Evolutionary conservation across 2,329 filamentous ascomycete genomes (phyloP), one percentile per base, ranked within the genome.

Genomic region (Samsoniella hepiali): DNA sequence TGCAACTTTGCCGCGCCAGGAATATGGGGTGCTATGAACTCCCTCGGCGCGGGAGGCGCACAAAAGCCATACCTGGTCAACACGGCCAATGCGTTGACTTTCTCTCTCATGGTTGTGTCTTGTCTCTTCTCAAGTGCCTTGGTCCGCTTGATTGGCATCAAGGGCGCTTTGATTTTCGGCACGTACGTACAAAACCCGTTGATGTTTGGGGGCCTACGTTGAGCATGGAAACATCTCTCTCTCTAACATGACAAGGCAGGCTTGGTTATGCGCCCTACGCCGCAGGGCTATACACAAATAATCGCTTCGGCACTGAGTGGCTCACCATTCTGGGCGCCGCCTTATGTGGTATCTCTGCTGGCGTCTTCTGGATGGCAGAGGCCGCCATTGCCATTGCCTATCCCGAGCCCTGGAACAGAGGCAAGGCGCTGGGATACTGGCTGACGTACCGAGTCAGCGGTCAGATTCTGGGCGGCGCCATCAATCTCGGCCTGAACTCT

Each of bases 281-380:
- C 0, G 89, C 89, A 0, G 89, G 87, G 0, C 75, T 91, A 0
- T 91, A 91, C 72, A 85, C 83, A 3, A 90, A 91, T 73, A 91
- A 91, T 70, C 81, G 88, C 0, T 91, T 82, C 68, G 87, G 87
- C 1, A 85, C 76, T 0, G 83, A 88, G 67, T 92, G 89, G 89
- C 81, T 91, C 10, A 82, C 87, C 0, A 79, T 91, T 0, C 73
- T 91, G 9, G 89, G 88, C 0, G 88, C 87, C 0, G 87, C 87
- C 0, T 77, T 89, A 0, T 91, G 89, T 66, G 89, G 89, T 22
- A 80, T 91, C 38, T 88, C 85, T 0, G 89, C 89, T 0, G 89
- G 89, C 0, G 79, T 91, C 0, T 91, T 91, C 73, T 92, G 89
- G 89, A 87, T 87, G 79, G 85, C 88, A 0, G 89, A 92, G 74